Conservation (phyloP, 345 rosid genomes). For the Eutrema heterophyllum region DNA sequence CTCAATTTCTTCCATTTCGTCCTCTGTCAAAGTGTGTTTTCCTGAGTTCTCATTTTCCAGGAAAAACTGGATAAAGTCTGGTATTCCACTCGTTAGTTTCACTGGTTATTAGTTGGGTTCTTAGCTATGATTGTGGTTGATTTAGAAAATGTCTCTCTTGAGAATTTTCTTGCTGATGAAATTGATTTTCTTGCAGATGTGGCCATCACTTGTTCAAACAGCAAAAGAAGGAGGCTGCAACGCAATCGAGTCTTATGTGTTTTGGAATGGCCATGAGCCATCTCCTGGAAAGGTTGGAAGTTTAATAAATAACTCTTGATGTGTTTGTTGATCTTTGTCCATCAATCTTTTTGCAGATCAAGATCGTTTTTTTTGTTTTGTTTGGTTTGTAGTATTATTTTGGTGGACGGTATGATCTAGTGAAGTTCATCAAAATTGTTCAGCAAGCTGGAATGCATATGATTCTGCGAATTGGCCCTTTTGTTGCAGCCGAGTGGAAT, state of each 20-base stretch:
- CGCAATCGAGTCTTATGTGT: constrained; percentile 80
- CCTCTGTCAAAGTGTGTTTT: background rate
- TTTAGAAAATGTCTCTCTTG: background rate
- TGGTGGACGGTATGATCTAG: constrained; percentile 75
- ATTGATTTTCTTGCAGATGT: constrained; percentile 48
- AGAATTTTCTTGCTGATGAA: background rate
- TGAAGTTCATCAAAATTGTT: constrained; percentile 80
- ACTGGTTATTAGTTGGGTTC: background rate
- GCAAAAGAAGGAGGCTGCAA: constrained; percentile 92
- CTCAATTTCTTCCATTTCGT: background rate
- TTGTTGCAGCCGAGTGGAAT: constrained; percentile 91
- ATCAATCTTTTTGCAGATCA: background rate
- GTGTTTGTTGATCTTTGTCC: background rate
- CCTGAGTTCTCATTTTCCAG: background rate
- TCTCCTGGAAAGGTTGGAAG: constrained; percentile 60
- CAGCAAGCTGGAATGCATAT: constrained; percentile 87
- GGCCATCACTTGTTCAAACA: constrained; percentile 78
- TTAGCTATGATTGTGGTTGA: background rate
- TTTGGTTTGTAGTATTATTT: constrained; percentile 58
- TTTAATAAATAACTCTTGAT: background rate
- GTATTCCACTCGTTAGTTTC: background rate
- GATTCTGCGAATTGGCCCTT: constrained; percentile 96
- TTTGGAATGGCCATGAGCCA: constrained; percentile 93
- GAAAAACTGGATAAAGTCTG: background rate
- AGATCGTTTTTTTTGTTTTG: background rate